Evolutionary conservation across 192 early-diverging fungal species (phyloP).

Genomic region (Coemansia sp.): DNA sequence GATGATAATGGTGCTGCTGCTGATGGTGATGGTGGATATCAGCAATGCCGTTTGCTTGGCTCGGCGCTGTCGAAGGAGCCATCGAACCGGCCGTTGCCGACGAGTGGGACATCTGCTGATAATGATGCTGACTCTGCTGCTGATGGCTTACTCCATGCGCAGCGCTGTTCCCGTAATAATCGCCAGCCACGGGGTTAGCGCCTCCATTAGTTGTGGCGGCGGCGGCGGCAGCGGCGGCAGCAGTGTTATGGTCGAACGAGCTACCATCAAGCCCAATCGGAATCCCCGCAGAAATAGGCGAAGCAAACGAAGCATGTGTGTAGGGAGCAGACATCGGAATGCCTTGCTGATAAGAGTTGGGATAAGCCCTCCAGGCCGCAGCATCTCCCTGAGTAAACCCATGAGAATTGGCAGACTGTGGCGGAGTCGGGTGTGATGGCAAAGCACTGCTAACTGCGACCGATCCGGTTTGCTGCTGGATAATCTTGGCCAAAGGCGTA

Average conservation of each 20-base stretch:
- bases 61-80: constrained; percentile 12
- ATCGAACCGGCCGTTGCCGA: constrained; percentile 10
- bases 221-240: constrained; percentile 3
- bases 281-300: constrained; percentile 29
- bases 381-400: constrained; percentile 19
- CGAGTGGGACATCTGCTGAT: constrained; percentile 16
- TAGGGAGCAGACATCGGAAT: constrained; percentile 25
- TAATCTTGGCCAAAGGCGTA: constrained; percentile 45
- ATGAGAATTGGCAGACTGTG: constrained; percentile 41
- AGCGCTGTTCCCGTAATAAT: constrained; percentile 26
- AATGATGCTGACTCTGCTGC: constrained; percentile 9
- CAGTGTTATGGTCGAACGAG: constrained; percentile 17
- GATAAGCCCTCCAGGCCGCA: constrained; percentile 36
- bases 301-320: constrained; percentile 24
- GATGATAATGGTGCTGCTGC: not conserved
- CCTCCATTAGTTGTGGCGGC: too few relatives aligned
- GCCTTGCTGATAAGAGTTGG: constrained; percentile 24
- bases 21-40: constrained; percentile 39
- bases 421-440: constrained; percentile 42
- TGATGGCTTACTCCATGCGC: not conserved
- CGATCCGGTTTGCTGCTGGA: constrained; percentile 39
- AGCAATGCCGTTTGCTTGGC: constrained; percentile 20
- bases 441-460: constrained; percentile 8
- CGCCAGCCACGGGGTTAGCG: not conserved
- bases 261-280: constrained; percentile 19